These are phyloP conservation scores for Solanum clarkiae DNA, from an alignment of 257 asterid genomes.

Conservation along the genomic window DNA sequence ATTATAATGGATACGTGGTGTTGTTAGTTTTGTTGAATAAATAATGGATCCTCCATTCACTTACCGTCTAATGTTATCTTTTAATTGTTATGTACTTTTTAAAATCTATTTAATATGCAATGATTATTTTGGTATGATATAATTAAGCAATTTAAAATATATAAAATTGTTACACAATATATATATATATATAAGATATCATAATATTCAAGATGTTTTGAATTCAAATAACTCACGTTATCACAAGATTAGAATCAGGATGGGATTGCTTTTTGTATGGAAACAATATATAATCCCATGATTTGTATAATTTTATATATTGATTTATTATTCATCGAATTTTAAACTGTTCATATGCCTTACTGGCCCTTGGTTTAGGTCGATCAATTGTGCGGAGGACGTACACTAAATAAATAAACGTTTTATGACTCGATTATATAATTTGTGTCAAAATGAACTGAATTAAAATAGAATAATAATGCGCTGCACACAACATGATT, in stretches of 20 bases:
- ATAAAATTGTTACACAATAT: not conserved
- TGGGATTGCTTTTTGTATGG: not conserved
- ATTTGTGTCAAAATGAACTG: too few species aligned
- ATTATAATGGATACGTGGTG: not conserved
- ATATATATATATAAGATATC: not conserved
- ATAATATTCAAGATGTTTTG: not conserved
- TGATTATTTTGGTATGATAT: not conserved
- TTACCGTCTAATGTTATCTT: not conserved
- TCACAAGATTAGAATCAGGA: too few species aligned
- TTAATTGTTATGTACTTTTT: not conserved
- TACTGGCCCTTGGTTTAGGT: too few species aligned
- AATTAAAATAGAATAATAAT: too few species aligned
- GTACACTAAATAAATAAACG: too few species aligned
- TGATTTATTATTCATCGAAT: too few species aligned
- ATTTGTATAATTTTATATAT: too few species aligned
- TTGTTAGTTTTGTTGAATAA: not conserved
- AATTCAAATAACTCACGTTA: not conserved
- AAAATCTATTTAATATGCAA: not conserved
- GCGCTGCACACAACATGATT: too few species aligned
- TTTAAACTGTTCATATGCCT: too few species aligned
- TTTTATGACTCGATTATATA: too few species aligned
- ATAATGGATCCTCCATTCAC: not conserved
- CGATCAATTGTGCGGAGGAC: too few species aligned
- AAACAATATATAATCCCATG: not conserved
- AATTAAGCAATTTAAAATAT: not conserved